phyloP scores from a whole-genome alignment of 805 yeast genomes.

The Saccharomycopsis sp. region DNA sequence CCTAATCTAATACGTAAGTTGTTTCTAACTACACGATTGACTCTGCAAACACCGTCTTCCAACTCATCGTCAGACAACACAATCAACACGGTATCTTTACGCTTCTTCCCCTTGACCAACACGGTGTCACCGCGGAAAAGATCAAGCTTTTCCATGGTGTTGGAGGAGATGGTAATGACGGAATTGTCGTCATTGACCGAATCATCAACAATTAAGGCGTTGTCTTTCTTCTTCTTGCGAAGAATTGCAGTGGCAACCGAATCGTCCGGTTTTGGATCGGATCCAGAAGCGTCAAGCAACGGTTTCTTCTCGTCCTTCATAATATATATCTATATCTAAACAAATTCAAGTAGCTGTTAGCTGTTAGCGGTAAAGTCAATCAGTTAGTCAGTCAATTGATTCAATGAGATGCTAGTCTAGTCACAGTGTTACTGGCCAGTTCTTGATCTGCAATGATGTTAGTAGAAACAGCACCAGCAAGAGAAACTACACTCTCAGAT shows the following conservation, averaged over 20 bases:
- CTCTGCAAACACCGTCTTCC: slow-evolving; percentile 90
- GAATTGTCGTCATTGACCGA: slow-evolving; percentile 97
- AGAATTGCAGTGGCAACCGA: slow-evolving; percentile 93
- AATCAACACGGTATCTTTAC: slow-evolving; percentile 94
- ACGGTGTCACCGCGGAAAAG: slow-evolving; percentile 98
- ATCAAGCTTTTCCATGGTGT: slow-evolving; percentile 91
- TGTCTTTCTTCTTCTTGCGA: slow-evolving; percentile 96
- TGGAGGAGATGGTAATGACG: slow-evolving; percentile 88
- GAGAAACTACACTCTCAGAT: too few relatives aligned
- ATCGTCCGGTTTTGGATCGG: slow-evolving; percentile 47
- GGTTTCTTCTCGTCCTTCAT: slow-evolving; percentile 34
- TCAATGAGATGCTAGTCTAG: too few relatives aligned
- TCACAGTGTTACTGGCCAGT: too few relatives aligned
- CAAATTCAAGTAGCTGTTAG: too few relatives aligned
- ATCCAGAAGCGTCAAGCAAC: slow-evolving; percentile 63
- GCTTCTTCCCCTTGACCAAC: slow-evolving; percentile 93
- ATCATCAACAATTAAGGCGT: slow-evolving; percentile 91
- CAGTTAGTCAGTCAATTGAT: too few relatives aligned
- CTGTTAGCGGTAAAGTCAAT: too few relatives aligned
- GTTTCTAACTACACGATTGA: slow-evolving; percentile 94
- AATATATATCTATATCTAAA: too few relatives aligned
- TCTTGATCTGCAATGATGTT: too few relatives aligned
- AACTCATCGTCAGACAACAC: slow-evolving; percentile 95
- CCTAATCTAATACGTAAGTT: slow-evolving; percentile 91
- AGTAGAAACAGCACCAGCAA: too few relatives aligned